Base-by-base conservation (phyloP, 2,329 filamentous ascomycete species). In the Microsporum canis region DNA sequence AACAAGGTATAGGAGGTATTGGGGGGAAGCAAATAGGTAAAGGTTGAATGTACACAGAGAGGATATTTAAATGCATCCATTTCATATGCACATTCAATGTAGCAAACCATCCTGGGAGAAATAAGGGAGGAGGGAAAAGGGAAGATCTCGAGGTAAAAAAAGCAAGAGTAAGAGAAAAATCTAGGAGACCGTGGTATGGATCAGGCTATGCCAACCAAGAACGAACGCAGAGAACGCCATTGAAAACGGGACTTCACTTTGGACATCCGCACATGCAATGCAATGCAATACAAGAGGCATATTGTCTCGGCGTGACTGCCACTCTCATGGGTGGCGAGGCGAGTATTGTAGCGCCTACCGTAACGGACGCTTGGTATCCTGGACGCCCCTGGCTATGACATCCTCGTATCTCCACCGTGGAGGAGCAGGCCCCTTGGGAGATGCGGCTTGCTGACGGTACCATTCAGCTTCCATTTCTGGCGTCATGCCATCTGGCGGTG, bases 381-480 rank as follows among this genome's bases (percentile, higher is more conserved):
- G 82, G 27, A 87, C 88, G 64, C 88, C 88, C 59, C 82, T 79
- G 66, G 82, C 83, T 65, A 95, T 79, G 60, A 94, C 84, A 65
- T 89, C 87, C 65, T 89, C 82, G 17, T 91, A 74, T 64, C 80
- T 81, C 91, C 91, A 96, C 66, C 91, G 80, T 8, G 91, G 91
- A 60, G 89, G 83, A 45, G 74, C 2, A n/a, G 74, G 71, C 63
- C 78, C 76, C 31, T 81, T 83, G 60, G 79, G 79, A 68, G 80
- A 80, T 61, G 81, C 78, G 55, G 73, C 72, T 66, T 79, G 76
- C 62, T 78, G 73, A 62, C 77, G 75, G 60, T 76, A 77, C 80
- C 84, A 84, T 68, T 88, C 84, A 64, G 81, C 78, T 74, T 95
- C 88, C 72, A 87, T 85, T 70, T 92, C 85, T 7, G 84, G 80